phyloP scores from a whole-genome alignment of 2,329 filamentous ascomycete species.

The Juglanconis juglandina region DNA sequence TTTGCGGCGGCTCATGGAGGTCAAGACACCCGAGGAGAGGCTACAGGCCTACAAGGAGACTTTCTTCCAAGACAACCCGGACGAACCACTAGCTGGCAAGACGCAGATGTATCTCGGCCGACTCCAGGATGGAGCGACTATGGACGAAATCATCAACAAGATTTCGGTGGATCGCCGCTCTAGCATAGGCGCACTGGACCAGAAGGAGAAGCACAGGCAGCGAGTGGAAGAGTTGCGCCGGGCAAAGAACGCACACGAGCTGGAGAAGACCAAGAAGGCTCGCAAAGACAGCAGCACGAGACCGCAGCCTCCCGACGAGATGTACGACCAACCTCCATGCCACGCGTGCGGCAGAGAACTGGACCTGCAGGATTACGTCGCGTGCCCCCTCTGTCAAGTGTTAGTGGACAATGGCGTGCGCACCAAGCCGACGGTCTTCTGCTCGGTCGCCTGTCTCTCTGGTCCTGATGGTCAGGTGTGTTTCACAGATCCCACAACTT shows the following conservation, averaged over 20 bases:
- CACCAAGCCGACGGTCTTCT: slow-evolving; percentile 24
- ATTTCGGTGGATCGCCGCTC: slow-evolving; percentile 24
- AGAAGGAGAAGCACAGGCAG: slow-evolving; percentile 26
- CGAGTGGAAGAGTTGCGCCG: slow-evolving; percentile 27
- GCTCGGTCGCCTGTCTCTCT: slow-evolving; percentile 23
- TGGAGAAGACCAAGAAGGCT: slow-evolving; percentile 27
- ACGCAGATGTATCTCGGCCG: slow-evolving; percentile 25
- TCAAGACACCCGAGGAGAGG: slow-evolving; percentile 15
- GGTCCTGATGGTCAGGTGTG: background rate
- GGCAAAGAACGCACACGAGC: slow-evolving; percentile 24
- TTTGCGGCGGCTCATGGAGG: slow-evolving; percentile 19
- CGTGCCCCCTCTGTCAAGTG: slow-evolving; percentile 27
- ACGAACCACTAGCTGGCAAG: slow-evolving; percentile 20
- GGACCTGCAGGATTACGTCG: slow-evolving; percentile 22
- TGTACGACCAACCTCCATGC: slow-evolving; percentile 27
- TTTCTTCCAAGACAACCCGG: slow-evolving; percentile 21
- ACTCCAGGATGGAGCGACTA: slow-evolving; percentile 21
- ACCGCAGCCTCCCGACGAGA: slow-evolving; percentile 20
- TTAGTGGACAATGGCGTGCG: slow-evolving; percentile 20
- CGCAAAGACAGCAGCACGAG: slow-evolving; percentile 12
- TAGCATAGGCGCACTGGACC: slow-evolving; percentile 20
- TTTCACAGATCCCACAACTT: background rate
- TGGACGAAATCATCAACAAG: slow-evolving; percentile 26
- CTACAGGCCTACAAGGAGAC: slow-evolving; percentile 21
- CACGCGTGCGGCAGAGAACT: slow-evolving; percentile 22